Evolutionary conservation across 345 rosid genomes (phyloP), one percentile per base, ranked within the genome.

Genomic region (Viola odorata): DNA sequence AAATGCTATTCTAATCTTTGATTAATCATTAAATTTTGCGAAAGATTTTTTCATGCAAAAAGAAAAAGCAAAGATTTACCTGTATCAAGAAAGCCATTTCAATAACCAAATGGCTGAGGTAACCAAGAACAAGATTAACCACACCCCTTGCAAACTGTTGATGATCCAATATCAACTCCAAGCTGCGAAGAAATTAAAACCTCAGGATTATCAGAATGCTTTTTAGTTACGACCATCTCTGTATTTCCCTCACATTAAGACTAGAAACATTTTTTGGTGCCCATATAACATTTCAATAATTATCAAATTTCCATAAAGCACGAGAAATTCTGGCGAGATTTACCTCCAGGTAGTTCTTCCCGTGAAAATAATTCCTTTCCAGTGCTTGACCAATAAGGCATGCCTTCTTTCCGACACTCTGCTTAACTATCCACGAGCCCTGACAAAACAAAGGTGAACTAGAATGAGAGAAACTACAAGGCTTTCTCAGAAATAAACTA

Each of bases 401-500:
- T 41, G 96, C 95, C 78, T 89, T 91, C 77, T 89, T 91, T 63
- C 98, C 98, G 3, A 91, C 96, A 69, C 98, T 91, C 68, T 89
- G 96, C 80, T 87, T 91, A 38, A 91, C 98, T 78, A 89, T 89
- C 98, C 98, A 91, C 4, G 98, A 89, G 42, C 98, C 98, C 98
- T 91, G 82, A 57, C 47, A 53, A 75, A 75, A 39, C 47, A 37
- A 14, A 60, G 32, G 52, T 17, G 0, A 16, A 62, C 16, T 44
- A 8, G 49, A 37, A 62, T 17, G 9, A 73, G 36, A 51, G 47
- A 32, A 12, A 60, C 37, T 36, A 9, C 17, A 45, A 37, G 5
- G 32, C 32, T 41, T 55, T 12, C 15, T 38, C 7, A 8, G 49
- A 50, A 50, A 55, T 6, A 38, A 36, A 55, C 15, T 40, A 23